Conservation (phyloP, 257 asterid species). For the Solanum bukasovii region DNA sequence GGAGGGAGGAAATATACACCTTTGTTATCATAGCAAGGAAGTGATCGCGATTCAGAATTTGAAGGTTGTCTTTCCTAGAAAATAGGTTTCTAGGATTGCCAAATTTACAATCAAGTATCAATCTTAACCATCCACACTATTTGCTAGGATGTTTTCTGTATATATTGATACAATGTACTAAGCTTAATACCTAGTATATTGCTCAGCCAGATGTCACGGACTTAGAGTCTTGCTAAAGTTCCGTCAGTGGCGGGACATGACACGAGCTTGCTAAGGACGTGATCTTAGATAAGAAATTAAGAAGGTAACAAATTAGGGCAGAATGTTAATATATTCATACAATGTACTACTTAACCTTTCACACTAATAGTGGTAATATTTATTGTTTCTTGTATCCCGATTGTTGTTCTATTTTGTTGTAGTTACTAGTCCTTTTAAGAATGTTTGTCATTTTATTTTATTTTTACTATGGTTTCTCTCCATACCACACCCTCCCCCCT, state of each 20-base stretch:
- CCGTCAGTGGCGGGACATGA: too few species aligned
- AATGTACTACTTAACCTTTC: not conserved
- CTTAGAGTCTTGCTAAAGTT: too few species aligned
- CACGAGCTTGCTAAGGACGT: too few species aligned
- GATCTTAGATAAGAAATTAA: not conserved
- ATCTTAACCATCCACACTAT: constrained; percentile 4
- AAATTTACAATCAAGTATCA: not conserved
- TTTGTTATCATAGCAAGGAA: not conserved
- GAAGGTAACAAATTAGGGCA: not conserved
- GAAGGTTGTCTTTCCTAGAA: too few species aligned
- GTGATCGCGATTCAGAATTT: not conserved
- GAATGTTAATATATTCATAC: too few species aligned
- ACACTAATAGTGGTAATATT: not conserved
- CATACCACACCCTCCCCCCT: too few species aligned
- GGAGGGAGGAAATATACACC: not conserved
- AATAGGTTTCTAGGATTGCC: not conserved
- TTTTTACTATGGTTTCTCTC: too few species aligned
- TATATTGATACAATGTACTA: not conserved
- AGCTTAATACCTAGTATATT: not conserved
- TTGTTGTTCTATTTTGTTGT: too few species aligned
- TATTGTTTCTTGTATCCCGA: too few species aligned
- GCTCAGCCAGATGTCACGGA: not conserved
- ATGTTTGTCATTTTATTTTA: not conserved
- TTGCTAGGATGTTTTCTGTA: not conserved
- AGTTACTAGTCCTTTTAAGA: not conserved